Conservation (phyloP, 768 basidiomycete species). For the Leccinum ochraceum region DNA sequence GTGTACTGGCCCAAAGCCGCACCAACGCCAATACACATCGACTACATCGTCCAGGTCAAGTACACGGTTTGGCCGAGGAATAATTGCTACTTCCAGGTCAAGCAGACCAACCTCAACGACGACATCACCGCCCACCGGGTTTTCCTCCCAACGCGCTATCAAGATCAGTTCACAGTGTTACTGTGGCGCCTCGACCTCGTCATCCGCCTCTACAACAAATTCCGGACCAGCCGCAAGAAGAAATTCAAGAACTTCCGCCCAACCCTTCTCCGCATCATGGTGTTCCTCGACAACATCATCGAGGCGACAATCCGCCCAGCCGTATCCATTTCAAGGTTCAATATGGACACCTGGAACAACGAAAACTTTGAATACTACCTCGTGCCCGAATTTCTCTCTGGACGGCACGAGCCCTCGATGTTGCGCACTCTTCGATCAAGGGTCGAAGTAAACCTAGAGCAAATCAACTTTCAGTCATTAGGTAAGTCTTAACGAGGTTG, state of each 20-base stretch:
- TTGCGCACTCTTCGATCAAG: neutral
- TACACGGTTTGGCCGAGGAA: neutral
- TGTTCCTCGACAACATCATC: neutral
- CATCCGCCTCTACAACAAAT: neutral
- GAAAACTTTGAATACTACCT: neutral
- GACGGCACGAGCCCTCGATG: neutral
- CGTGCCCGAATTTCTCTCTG: neutral
- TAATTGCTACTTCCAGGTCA: neutral
- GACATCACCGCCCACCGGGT: neutral
- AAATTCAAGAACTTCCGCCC: neutral
- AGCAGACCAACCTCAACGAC: neutral
- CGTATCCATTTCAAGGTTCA: neutral
- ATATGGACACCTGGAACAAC: neutral
- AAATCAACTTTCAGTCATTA: neutral
- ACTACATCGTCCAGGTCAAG: neutral
- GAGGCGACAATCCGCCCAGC: neutral
- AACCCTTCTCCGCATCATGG: neutral
- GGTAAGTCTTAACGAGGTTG: neutral
- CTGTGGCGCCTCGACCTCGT: neutral
- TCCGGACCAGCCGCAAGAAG: neutral
- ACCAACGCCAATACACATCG: neutral
- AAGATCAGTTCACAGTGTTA: neutral
- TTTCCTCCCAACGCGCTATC: neutral
- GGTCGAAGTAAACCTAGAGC: neutral
- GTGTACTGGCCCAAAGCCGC: neutral